phyloP scores from a whole-genome alignment of 202 grass and related monocot species.

The Panicum hallii region DNA sequence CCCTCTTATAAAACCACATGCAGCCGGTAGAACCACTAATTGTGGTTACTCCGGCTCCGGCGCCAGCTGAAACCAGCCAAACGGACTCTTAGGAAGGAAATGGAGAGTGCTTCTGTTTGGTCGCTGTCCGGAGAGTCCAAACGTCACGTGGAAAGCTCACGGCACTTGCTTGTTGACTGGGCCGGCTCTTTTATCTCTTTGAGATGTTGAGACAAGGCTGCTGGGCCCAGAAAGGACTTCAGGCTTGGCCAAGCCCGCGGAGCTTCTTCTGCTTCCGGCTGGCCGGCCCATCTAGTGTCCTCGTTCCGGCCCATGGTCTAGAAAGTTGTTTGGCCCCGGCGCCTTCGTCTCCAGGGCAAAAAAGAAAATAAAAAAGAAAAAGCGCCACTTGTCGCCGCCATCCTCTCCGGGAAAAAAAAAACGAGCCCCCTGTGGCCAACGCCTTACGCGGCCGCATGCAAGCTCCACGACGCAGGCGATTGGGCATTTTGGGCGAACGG shows the following conservation, averaged over 20 bases:
- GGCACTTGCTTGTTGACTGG: neutral
- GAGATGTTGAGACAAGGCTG: neutral
- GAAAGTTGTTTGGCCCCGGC: neutral
- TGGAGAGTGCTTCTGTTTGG: neutral
- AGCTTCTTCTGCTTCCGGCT: neutral
- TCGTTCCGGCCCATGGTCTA: neutral
- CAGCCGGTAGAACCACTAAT: too few species aligned
- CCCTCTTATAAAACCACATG: too few species aligned
- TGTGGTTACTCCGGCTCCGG: too few species aligned
- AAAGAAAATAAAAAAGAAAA: neutral
- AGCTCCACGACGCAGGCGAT: neutral
- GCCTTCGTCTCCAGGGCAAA: neutral
- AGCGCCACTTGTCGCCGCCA: neutral
- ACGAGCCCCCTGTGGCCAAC: neutral
- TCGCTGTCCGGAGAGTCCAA: neutral
- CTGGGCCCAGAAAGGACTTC: neutral
- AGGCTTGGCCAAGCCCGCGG: too few species aligned
- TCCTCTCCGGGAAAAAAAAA: too few species aligned
- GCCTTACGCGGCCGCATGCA: conserved; percentile 17
- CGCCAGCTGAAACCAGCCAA: too few species aligned
- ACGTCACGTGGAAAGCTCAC: neutral
- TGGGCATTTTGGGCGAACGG: conserved; percentile 6
- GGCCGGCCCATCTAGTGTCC: neutral
- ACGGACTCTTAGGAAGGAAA: neutral
- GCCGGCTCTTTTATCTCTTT: neutral